A percentile compares a stretch with the other conserved stretches of the same genome.
phyloP scores from a whole-genome alignment of 805 yeast species.

The Schizosaccharomyces cryophilus region DNA sequence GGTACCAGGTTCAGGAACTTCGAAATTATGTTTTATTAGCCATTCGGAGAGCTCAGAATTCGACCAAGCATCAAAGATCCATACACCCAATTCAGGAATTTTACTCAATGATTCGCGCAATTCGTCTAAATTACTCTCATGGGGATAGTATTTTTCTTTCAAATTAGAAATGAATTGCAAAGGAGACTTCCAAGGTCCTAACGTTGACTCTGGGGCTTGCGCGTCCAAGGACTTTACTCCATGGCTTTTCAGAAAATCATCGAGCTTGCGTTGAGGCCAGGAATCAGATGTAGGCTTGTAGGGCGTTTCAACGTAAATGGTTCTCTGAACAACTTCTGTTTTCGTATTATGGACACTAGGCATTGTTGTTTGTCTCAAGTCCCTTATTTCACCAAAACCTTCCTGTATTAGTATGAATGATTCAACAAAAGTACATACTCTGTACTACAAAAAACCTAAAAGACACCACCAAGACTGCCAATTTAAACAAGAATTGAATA shows the following conservation, averaged over 20 bases:
- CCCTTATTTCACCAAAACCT: too few relatives aligned
- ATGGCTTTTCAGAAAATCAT: background rate
- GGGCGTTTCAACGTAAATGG: background rate
- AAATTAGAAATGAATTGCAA: background rate
- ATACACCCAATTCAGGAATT: background rate
- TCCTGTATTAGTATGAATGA: too few relatives aligned
- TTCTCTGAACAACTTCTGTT: background rate
- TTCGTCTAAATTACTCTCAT: background rate
- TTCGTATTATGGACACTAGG: background rate
- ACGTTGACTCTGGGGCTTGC: background rate
- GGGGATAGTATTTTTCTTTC: background rate
- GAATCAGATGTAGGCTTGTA: background rate
- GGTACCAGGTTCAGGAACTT: background rate
- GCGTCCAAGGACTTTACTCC: background rate
- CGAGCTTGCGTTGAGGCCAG: background rate
- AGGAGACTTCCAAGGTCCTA: background rate
- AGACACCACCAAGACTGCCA: too few relatives aligned
- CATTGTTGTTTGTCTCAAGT: background rate
- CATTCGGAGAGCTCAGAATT: background rate
- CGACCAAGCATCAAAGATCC: background rate
- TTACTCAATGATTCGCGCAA: background rate
- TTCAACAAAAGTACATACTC: too few relatives aligned
- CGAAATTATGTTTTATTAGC: background rate
- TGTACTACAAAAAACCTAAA: too few relatives aligned
- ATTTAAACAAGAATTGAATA: too few relatives aligned